These are phyloP conservation scores for Voacanga thouarsii DNA, from an alignment of 257 asterid species.

Conservation along the genomic window DNA sequence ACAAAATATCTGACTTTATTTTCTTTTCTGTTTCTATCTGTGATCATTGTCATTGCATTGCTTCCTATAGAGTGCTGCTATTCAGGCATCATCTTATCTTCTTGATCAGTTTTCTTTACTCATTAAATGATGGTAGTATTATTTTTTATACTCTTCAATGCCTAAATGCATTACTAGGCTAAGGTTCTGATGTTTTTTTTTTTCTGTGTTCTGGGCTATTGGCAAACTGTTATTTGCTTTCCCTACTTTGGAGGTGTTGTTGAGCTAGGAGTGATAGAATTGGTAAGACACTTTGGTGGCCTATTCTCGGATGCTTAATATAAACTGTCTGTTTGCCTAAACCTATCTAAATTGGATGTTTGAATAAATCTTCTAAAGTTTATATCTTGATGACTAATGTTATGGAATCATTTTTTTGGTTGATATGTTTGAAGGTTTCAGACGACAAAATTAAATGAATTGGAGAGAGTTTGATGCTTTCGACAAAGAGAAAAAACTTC, in stretches of 20 bases:
- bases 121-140: background rate
- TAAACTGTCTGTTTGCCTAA: background rate
- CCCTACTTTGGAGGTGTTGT: slow-evolving; percentile 78
- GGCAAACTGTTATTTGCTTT: slow-evolving; percentile 90
- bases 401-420: background rate
- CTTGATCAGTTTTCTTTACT: background rate
- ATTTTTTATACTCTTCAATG: background rate
- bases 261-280: slow-evolving; percentile 84
- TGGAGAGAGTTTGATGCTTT: background rate
- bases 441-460: slow-evolving; percentile 43
- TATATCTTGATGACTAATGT: background rate
- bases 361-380: background rate
- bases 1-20: slow-evolving; percentile 24
- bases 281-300: slow-evolving; percentile 35
- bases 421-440: slow-evolving; percentile 42
- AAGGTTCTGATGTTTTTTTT: background rate
- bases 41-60: slow-evolving; percentile 28
- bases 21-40: slow-evolving; percentile 18
- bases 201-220: slow-evolving; percentile 16
- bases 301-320: background rate
- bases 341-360: background rate
- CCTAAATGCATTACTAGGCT: background rate
- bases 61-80: slow-evolving; percentile 74
- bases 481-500: background rate
- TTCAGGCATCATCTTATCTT: slow-evolving; percentile 53